Base-by-base conservation (phyloP, 2,329 filamentous ascomycete genomes). In the Cercospora sp. region DNA sequence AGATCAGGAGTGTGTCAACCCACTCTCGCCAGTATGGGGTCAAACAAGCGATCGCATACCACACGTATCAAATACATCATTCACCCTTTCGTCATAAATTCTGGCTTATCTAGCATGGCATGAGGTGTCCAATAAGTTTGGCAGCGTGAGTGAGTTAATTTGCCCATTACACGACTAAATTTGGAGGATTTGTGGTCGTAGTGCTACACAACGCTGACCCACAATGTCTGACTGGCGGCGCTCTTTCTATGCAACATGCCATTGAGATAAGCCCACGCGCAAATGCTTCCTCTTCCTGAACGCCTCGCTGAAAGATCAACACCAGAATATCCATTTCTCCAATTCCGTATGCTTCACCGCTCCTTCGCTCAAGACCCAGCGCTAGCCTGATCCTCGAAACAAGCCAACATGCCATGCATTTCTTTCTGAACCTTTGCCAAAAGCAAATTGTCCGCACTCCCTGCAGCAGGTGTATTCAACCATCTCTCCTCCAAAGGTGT, bases 371-470 rank as follows among this genome's bases (percentile, higher is more conserved):
- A 28, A 26, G 30, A 43, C 34, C 24, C 37, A 18, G 51, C 6
- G 9, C n/a, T 24, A 9, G 24, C 37, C 62, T 57, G 32, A 65
- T 28, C 79, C 77, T 59, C 53, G 62, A 85, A 74, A 75, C 82
- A 82, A 28, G 75, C 73, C 70, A 83, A 63, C 21, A 82, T 85
- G 5, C 85, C 86, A 74, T 86, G 86, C 74, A 95, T 81, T 78
- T 94, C 89, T 66, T 80, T 83, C 28, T 94, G 83, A 6, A 95
- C 87, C 81, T 90, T 92, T 76, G 90, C 88, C 79, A 97, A 92
- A 63, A 97, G 82, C 74, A 86, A 80, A 77, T 86, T 94, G 75
- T 70, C 68, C 21, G 61, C 62, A 6, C 63, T 66, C n/a, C 64
- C 71, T 9, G 32, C 37, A 6, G 90, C 88, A 3, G 77, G 81